phyloP scores from a whole-genome alignment of 768 basidiomycete species.

The Russula ochroleuca region DNA sequence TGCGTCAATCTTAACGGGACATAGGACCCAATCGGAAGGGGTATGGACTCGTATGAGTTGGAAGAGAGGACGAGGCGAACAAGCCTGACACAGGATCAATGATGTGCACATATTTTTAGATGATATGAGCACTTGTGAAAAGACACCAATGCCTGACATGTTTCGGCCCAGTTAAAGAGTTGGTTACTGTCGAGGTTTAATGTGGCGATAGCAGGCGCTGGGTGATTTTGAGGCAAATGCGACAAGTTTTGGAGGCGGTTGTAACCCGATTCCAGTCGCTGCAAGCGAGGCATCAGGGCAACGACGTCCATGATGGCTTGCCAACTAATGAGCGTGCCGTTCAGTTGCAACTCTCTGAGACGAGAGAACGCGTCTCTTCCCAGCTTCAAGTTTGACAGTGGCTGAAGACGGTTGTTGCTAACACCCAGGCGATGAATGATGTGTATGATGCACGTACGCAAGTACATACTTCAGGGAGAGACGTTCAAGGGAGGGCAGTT shows the following conservation, averaged over 20 bases:
- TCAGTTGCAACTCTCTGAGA: slow-evolving; percentile 67
- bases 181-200: slow-evolving; percentile 72
- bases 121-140: slow-evolving; percentile 13
- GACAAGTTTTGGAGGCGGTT: slow-evolving; percentile 49
- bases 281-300: slow-evolving; percentile 50
- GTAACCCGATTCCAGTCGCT: slow-evolving; percentile 63
- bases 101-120: background rate
- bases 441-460: slow-evolving; percentile 19
- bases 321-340: slow-evolving; percentile 71
- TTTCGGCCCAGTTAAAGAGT: slow-evolving; percentile 52
- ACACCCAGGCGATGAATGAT: slow-evolving; percentile 26
- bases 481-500: slow-evolving; percentile 57
- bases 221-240: background rate
- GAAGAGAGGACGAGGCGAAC: slow-evolving; percentile 61
- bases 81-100: slow-evolving; percentile 42
- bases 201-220: slow-evolving; percentile 36
- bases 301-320: slow-evolving; percentile 52
- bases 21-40: slow-evolving; percentile 33
- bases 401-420: slow-evolving; percentile 53
- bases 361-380: slow-evolving; percentile 44
- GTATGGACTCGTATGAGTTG: slow-evolving; percentile 45
- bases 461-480: slow-evolving; percentile 73
- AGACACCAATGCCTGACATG: slow-evolving; percentile 37
- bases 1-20: slow-evolving; percentile 44
- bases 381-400: slow-evolving; percentile 34